These are phyloP conservation scores for Thraustotheca clavata DNA, from an alignment of 352 stramenopile genomes.

Conservation along the genomic window DNA sequence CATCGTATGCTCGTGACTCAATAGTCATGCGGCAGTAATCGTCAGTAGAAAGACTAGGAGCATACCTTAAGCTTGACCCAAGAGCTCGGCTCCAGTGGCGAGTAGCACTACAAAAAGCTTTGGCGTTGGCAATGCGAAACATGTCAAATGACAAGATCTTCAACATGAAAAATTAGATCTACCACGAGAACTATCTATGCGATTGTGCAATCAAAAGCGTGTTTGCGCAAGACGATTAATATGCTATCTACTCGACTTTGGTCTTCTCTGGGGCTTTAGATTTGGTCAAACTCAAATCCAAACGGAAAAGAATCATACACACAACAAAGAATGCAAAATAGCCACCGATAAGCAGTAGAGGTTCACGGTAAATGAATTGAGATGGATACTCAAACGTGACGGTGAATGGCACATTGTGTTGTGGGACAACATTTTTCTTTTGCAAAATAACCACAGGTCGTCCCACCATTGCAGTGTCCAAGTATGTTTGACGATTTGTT, in stretches of 20 bases:
- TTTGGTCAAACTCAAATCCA: constrained; percentile 67
- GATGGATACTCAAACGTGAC: constrained; percentile 80
- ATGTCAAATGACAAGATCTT: no score
- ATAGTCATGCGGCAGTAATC: constrained; percentile 85
- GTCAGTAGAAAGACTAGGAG: constrained; percentile 23
- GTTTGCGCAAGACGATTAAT: background rate
- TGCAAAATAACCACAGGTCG: constrained; percentile 71
- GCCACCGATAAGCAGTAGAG: constrained; percentile 69
- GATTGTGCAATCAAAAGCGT: no score
- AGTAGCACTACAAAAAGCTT: no score
- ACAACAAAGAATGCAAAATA: constrained; percentile 81
- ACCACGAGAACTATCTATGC: no score
- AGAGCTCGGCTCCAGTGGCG: background rate
- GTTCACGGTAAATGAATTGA: constrained; percentile 80
- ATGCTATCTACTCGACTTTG: constrained; percentile 51
- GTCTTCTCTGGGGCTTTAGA: constrained; percentile 35
- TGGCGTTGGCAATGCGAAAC: no score
- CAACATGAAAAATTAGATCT: no score
- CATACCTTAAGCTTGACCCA: background rate
- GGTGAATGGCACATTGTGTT: constrained; percentile 78
- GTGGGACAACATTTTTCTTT: constrained; percentile 77
- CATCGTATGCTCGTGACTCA: constrained; percentile 79
- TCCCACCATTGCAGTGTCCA: constrained; percentile 73
- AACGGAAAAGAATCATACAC: constrained; percentile 77
- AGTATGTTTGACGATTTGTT: constrained; percentile 71